A percentile compares a stretch with the other conserved stretches of the same genome.
phyloP scores from a whole-genome alignment of 208 protist genomes.

The Naegleria fowleri region DNA sequence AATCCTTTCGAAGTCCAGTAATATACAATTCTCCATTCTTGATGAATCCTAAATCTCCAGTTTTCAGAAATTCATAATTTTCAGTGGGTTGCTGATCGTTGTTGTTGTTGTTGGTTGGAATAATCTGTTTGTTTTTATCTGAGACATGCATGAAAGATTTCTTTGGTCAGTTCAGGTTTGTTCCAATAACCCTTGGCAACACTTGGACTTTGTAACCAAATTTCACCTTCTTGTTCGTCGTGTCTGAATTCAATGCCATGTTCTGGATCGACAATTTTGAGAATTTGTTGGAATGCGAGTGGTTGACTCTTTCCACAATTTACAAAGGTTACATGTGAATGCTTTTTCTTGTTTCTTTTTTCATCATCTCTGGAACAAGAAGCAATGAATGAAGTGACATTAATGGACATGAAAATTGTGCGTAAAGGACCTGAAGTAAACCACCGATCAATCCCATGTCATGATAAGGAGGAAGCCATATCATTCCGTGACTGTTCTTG shows the following conservation, averaged over 20 bases:
- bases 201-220: neutral
- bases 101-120: neutral
- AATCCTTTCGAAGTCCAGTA: neutral
- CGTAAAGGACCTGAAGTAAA: conserved; percentile 4
- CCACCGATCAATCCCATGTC: conserved; percentile 44
- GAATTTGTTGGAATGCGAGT: too few relatives aligned
- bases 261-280: conserved; percentile 4
- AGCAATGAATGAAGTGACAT: conserved; percentile 43
- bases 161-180: neutral
- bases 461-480: conserved; percentile 42
- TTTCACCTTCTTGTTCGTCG: neutral
- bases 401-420: neutral
- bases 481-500: neutral
- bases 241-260: neutral
- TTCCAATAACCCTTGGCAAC: neutral
- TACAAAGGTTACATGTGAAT: neutral
- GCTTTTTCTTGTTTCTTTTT: neutral
- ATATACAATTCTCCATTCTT: neutral
- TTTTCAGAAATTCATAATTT: neutral
- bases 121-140: too few relatives aligned
- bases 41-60: conserved; percentile 18
- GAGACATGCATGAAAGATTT: neutral
- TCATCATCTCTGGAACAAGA: neutral
- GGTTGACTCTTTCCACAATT: neutral
- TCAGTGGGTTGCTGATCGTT: too few relatives aligned